Base-by-base conservation (phyloP, 768 basidiomycete species). In the Calocera viscosa region DNA sequence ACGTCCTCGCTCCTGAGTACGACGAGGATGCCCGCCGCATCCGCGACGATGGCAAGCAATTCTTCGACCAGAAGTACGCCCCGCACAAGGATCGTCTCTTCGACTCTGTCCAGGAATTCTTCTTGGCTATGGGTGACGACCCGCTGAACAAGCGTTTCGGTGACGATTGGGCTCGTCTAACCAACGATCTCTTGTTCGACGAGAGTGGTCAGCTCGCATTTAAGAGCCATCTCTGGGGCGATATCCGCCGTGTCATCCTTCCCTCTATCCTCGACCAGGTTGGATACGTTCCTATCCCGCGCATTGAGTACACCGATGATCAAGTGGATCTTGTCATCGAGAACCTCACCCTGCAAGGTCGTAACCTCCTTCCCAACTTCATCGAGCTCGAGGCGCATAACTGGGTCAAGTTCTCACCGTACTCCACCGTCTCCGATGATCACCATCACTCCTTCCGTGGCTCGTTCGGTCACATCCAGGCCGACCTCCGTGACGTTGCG, bases 301-400 rank as follows among this genome's bases (percentile, higher is more conserved):
- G 93, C 35, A 85, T 94, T 74, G 94, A 96, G 77, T 98, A 96
- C 78, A 88, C 89, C 39, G 92, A 95, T 76, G 87, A 91, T 64
- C 73, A 81, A 8, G 77, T 94, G 68, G 94, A 96, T 71, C 82
- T 96, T 49, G 90, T 95, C 67, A 85, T 97, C 69, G 95, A 97
- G 81, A 97, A 95, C 75, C 82, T 97, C 33, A 89, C 90, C 0
- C 81, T 94, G 17, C 86, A 90, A 68, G 91, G 91, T 10, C 84
- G 87, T 47, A 95, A 97, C 78, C 77, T 98, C 1, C 88, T 94
- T 82, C 94, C 93, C 1, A 80, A 79, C 75, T 66, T 79, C 41
- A 72, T 80, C 69, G 73, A 74, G 67, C 63, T 80, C 35, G 90
- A 94, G 67, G 86, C 88, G 16, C 81, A 89, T 74, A 95, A 95